phyloP scores from a whole-genome alignment of 306 rosid species.

The Neltuma alba region DNA sequence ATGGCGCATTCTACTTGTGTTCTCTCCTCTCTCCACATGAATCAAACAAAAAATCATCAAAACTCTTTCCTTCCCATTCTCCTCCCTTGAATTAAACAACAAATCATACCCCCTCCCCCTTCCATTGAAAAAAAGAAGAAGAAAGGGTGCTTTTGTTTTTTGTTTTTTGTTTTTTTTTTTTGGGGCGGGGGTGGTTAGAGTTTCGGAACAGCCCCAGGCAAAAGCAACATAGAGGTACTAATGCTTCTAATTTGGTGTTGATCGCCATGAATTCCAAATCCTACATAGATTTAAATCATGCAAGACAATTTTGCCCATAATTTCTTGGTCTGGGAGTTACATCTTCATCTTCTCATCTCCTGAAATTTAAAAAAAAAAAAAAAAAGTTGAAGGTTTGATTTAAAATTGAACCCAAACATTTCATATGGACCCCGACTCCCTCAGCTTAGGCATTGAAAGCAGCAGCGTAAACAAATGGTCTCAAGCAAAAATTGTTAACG shows the following conservation, averaged over 20 bases:
- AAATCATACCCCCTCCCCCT: not conserved
- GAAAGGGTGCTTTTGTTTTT: too few species aligned
- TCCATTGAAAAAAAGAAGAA: not conserved
- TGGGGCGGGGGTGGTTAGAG: not conserved
- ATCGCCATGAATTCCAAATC: not conserved
- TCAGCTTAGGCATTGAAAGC: slow-evolving; percentile 33
- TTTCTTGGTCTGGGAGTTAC: slow-evolving; percentile 6
- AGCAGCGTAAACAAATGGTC: slow-evolving; percentile 27
- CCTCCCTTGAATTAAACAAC: not conserved
- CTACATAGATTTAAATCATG: not conserved
- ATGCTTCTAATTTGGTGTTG: not conserved
- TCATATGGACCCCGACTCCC: slow-evolving; percentile 14
- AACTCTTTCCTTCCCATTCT: not conserved
- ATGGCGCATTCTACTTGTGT: too few species aligned
- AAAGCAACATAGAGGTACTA: not conserved
- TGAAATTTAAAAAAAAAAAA: slow-evolving; percentile 24
- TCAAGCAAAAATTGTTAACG: slow-evolving; percentile 31
- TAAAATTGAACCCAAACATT: slow-evolving; percentile 26
- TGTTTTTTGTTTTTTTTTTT: too few species aligned
- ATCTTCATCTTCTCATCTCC: slow-evolving; percentile 23
- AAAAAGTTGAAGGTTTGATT: slow-evolving; percentile 6
- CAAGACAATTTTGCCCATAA: not conserved
- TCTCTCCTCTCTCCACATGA: too few species aligned
- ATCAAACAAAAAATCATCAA: too few species aligned
- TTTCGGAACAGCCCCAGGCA: not conserved